phyloP scores from a whole-genome alignment of 305 asterid species.

The Petunia hybrid region DNA sequence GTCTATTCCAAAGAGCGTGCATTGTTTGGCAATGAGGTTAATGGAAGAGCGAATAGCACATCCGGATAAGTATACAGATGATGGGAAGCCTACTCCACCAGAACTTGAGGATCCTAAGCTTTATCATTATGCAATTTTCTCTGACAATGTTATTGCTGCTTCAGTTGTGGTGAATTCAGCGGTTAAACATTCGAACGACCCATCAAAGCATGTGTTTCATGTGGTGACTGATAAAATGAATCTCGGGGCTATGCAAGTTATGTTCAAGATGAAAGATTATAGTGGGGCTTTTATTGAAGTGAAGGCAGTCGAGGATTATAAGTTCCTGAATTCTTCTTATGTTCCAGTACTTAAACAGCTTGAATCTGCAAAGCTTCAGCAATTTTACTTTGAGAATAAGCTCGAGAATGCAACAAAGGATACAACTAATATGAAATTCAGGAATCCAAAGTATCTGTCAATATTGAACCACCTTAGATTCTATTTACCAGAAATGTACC shows the following conservation, averaged over 20 bases:
- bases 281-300: constrained; percentile 49
- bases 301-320: constrained; percentile 48
- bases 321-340: constrained; percentile 50
- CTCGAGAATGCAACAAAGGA: constrained; percentile 52
- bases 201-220: constrained; percentile 45
- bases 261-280: constrained; percentile 48
- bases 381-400: constrained; percentile 48
- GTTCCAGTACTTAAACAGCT: constrained; percentile 51
- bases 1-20: constrained; percentile 52
- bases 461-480: constrained; percentile 76
- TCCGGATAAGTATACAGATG: constrained; percentile 47
- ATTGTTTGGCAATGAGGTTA: constrained; percentile 47
- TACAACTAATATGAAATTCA: constrained; percentile 48
- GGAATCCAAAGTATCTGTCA: constrained; percentile 48
- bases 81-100: constrained; percentile 41
- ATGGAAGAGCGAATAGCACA: constrained; percentile 50
- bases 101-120: constrained; percentile 46
- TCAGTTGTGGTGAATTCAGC: constrained; percentile 55
- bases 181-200: constrained; percentile 46
- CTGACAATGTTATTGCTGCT: constrained; percentile 50
- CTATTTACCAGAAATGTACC: constrained; percentile 82
- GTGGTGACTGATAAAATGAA: constrained; percentile 54
- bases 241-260: constrained; percentile 53
- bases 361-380: constrained; percentile 46
- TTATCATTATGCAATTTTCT: constrained; percentile 51